Evolutionary conservation across 768 basidiomycete species (phyloP), one percentile per base, ranked within the genome.

Genomic region (Mrakia gelida): DNA sequence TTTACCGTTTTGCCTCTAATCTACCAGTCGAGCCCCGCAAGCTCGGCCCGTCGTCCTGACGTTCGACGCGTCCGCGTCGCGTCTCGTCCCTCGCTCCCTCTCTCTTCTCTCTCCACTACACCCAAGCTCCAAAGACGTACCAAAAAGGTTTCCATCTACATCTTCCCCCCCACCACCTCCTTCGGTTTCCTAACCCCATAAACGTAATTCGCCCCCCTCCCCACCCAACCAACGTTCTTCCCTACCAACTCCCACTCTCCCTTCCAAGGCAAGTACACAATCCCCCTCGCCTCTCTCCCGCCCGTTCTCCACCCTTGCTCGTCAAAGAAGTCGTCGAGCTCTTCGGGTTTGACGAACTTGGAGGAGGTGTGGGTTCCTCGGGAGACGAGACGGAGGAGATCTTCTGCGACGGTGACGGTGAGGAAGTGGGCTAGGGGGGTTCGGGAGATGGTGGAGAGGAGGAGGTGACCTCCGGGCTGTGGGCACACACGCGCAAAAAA

Each of bases 381-480:
- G 0, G 91, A 86, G 73, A 98, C 97, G 82, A 92, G 88, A 4
- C 91, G 87, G 23, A 95, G 86, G 78, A 94, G 83, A 65, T 92
- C 86, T 84, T 99, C 96, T 1, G 95, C 96, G 49, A 93, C 85
- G 67, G 90, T 86, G 79, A 92, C 90, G 7, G 91, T 90, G 49
- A 92, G 83, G 71, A 91, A 83, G 81, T 89, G 89, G n/a, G 91
- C 85, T 61, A 92, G 86, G 5, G 91, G 90, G 15, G 91, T 92
- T 56, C 97, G 92, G 0, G 96, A 90, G 80, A 99, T 92, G 21
- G 96, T 98, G 18, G 95, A 98, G 54, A 99, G 87, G 86, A 98
- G 92, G 26, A 99, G 88, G 82, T 96, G 94, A 4, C 97, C 96
- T 8, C 95, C 95, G 16, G 97, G 97, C 95, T 98, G 81, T 34